Evolutionary conservation across 441 rosid species (phyloP).

Genomic region (Populus hybrid): DNA sequence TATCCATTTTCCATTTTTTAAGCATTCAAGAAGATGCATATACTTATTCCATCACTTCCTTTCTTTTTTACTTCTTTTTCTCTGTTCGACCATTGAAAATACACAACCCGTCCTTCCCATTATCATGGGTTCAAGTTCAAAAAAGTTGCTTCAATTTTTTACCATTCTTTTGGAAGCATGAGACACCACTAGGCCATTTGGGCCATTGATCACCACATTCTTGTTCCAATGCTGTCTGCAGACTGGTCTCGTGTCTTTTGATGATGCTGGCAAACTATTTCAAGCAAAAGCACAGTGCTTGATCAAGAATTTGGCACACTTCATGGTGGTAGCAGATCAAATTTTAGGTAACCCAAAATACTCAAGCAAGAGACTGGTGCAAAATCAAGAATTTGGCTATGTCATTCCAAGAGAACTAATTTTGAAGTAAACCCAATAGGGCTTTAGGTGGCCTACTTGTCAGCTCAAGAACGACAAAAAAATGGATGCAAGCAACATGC

Average conservation of each 20-base stretch:
- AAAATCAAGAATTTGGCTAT: not conserved
- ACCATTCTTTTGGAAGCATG: not conserved
- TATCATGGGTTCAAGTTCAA: not conserved
- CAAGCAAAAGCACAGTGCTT: not conserved
- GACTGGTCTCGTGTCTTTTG: not conserved
- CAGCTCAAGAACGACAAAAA: not conserved
- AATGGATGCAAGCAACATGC: not conserved
- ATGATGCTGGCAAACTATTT: too few species aligned
- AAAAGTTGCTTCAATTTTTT: not conserved
- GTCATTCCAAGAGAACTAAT: not conserved
- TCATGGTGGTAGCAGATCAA: not conserved
- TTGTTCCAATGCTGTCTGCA: not conserved
- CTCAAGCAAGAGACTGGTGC: too few species aligned
- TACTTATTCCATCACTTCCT: not conserved
- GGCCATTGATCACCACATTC: too few species aligned
- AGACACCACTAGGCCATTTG: too few species aligned
- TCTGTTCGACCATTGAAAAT: too few species aligned
- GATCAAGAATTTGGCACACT: not conserved
- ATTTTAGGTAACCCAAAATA: too few species aligned
- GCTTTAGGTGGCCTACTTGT: not conserved
- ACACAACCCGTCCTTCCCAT: not conserved
- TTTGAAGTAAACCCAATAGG: not conserved
- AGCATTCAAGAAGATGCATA: too few species aligned
- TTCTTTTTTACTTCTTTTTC: not conserved
- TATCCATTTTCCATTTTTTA: too few species aligned